Evolutionary conservation across 106 monocot genomes (phyloP).

Genomic region (Iris macrosiphon): DNA sequence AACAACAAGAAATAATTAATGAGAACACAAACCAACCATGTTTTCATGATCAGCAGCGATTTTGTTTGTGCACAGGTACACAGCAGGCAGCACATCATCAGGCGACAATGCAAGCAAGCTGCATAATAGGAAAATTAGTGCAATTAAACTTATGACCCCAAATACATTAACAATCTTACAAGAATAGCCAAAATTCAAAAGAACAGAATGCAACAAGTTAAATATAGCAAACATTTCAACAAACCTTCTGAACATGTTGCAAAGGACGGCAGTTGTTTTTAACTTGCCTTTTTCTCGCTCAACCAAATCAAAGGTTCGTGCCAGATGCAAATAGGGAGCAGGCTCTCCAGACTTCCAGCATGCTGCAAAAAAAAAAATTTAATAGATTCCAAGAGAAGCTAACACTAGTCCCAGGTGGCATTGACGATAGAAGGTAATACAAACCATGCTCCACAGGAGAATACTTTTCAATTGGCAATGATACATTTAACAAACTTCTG

Average conservation of each 20-base stretch:
- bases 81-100: constrained; percentile 83
- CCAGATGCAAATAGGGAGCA: constrained; percentile 90
- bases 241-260: constrained; percentile 99
- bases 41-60: constrained; percentile 89
- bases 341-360: constrained; percentile 85
- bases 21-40: constrained; percentile 48
- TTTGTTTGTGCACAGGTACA: constrained; percentile 91
- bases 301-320: constrained; percentile 78
- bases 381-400: not conserved
- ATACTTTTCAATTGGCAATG: constrained; percentile 82
- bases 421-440: constrained; percentile 15
- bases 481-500: constrained; percentile 23
- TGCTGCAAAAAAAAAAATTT: constrained; percentile 40
- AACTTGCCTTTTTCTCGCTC: constrained; percentile 89
- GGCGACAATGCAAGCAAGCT: constrained; percentile 90
- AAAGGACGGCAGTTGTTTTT: constrained; percentile 70
- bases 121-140: constrained; percentile 12
- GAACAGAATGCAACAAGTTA: too few species aligned
- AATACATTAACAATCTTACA: not conserved
- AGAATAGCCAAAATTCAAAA: not conserved
- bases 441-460: constrained; percentile 78
- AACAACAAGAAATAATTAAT: not conserved
- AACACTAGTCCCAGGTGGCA: not conserved
- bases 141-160: constrained; percentile 1
- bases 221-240: not conserved